Base-by-base conservation (phyloP, 179 eudicot species). In the Pouteria campechiana region DNA sequence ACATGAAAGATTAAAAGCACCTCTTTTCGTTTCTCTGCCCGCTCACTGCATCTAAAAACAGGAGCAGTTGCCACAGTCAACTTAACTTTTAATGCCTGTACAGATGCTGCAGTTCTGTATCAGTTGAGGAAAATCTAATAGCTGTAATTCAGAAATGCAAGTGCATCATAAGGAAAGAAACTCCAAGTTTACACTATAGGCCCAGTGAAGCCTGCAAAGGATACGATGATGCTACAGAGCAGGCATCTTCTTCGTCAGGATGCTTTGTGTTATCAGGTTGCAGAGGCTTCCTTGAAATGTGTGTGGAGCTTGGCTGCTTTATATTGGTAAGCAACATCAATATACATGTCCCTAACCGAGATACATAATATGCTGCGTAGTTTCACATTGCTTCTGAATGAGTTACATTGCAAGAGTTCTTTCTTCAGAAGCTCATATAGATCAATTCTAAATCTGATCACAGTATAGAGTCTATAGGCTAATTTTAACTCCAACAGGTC, bases 1-100 rank as follows among this genome's bases (percentile, higher is more conserved):
- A n/a, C n/a, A n/a, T n/a, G n/a, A n/a, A n/a, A n/a, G n/a, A n/a
- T n/a, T n/a, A n/a, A n/a, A n/a, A n/a, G n/a, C n/a, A 88, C 97
- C 97, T 88, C 88, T 44, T 67, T 88, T 24, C 97, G 76, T 69
- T 70, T 84, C 73, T 80, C 84, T 36, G 94, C 94, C 52, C 96
- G 96, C 42, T 73, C 83, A 23, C 55, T 61, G 66, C 82, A 76
- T 60, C 68, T 80, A 51, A 88, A 88, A 3, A 55, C 52, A 10
- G 96, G 96, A 35, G 92, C 94, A 50, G 75, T 76, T 23, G 76
- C 92, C 65, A 58, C 63, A 17, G 68, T 69, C 30, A 42, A 22
- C 71, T 65, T 83, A 27, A 55, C 33, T 61, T 65, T 83, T 22
- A 50, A 48, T 22, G 55, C 20, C 31, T 57, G 52, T 25, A 41